Evolutionary conservation across 2,329 filamentous ascomycete genomes (phyloP).

Genomic region (Chaetomiaceae sp.): DNA sequence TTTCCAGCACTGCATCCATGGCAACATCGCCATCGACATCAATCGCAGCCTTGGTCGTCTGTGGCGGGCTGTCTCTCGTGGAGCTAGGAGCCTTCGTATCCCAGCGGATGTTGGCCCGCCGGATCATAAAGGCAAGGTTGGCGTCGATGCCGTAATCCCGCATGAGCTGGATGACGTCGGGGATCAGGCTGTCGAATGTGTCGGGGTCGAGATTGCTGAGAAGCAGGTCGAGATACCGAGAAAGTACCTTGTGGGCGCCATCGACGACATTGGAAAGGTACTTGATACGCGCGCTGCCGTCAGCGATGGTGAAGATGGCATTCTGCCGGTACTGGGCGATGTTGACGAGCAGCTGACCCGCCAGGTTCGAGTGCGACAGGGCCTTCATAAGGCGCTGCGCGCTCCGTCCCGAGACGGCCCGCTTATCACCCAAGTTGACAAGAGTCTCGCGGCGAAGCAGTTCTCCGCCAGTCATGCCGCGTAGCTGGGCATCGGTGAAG

Average conservation of each 20-base stretch:
- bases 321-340: conserved; percentile 85
- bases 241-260: conserved; percentile 78
- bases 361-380: conserved; percentile 71
- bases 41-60: conserved; percentile 21
- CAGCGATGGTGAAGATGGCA: conserved; percentile 71
- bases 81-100: conserved; percentile 17
- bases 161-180: conserved; percentile 68
- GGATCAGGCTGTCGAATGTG: conserved; percentile 75
- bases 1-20: conserved; percentile 37
- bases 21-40: conserved; percentile 56
- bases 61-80: conserved; percentile 13
- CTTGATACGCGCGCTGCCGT: conserved; percentile 77
- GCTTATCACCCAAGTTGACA: conserved; percentile 72
- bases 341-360: conserved; percentile 78
- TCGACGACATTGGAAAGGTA: conserved; percentile 83
- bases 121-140: conserved; percentile 78
- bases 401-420: conserved; percentile 68
- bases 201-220: conserved; percentile 70
- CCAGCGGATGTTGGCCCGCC: conserved; percentile 68
- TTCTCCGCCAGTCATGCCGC: conserved; percentile 83
- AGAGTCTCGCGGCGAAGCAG: conserved; percentile 75
- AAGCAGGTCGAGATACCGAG: conserved; percentile 85
- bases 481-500: conserved; percentile 82
- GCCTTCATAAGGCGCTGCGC: conserved; percentile 76
- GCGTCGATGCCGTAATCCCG: conserved; percentile 74